These are phyloP conservation scores for Rhodotorula diobovata DNA, from an alignment of 768 basidiomycete species.

Conservation along the genomic window DNA sequence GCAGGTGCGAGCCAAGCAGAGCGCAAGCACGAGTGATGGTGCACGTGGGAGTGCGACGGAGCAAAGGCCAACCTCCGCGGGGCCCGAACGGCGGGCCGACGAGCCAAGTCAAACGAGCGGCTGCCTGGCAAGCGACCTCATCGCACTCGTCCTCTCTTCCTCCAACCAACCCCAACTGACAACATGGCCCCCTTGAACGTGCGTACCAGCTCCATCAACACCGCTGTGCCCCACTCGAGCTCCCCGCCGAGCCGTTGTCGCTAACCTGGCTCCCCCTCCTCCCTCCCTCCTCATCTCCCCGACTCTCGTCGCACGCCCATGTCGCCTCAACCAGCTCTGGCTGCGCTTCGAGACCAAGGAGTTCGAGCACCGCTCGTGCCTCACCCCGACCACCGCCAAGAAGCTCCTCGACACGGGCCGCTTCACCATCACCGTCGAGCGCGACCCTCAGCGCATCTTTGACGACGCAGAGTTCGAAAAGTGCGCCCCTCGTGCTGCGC, in stretches of 20 bases:
- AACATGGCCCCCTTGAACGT: conserved; percentile 21
- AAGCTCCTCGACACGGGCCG: conserved; percentile 75
- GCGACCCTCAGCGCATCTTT: conserved; percentile 90
- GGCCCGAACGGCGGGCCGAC: neutral
- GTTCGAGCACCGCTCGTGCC: conserved; percentile 85
- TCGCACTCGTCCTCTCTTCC: neutral
- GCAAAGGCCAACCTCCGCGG: neutral
- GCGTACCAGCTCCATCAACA: neutral
- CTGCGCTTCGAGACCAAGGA: conserved; percentile 95
- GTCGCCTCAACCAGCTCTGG: conserved; percentile 70
- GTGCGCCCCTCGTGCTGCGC: conserved; percentile 55
- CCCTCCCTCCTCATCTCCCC: neutral
- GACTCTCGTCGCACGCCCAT: neutral
- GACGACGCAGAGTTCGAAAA: conserved; percentile 85
- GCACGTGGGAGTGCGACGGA: neutral
- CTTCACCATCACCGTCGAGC: conserved; percentile 85
- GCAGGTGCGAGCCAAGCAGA: too few relatives aligned
- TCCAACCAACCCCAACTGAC: neutral
- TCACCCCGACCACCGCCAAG: conserved; percentile 87
- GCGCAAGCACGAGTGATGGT: neutral
- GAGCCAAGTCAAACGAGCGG: neutral
- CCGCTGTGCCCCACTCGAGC: too few relatives aligned
- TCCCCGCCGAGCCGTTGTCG: neutral
- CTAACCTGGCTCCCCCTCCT: neutral
- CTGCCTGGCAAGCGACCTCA: too few relatives aligned